Conservation (phyloP, 495 filamentous ascomycete genomes). For the Xylaria nigripes region DNA sequence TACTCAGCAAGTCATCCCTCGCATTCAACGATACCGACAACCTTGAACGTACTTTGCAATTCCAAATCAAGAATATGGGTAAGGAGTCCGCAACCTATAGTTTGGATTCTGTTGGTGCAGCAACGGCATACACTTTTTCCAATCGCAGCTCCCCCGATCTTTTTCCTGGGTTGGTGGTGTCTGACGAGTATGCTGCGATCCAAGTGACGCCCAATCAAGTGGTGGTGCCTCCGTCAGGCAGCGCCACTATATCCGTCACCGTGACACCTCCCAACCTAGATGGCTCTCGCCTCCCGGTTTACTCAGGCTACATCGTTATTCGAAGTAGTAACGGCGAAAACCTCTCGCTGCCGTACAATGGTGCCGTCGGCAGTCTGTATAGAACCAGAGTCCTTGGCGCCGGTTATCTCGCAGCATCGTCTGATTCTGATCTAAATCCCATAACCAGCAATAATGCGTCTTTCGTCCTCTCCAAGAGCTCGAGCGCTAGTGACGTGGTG, state of each 20-base stretch:
- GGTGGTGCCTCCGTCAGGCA: conserved; percentile 30
- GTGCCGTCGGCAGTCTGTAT: conserved; percentile 40
- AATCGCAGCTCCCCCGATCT: conserved; percentile 24
- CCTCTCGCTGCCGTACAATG: conserved; percentile 44
- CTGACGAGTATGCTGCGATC: conserved; percentile 29
- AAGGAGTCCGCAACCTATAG: conserved; percentile 37
- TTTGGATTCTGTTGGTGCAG: conserved; percentile 34
- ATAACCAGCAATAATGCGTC: conserved; percentile 30
- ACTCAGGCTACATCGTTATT: conserved; percentile 45
- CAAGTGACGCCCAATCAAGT: conserved; percentile 24
- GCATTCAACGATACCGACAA: conserved; percentile 52
- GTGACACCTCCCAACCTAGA: conserved; percentile 36
- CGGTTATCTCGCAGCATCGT: conserved; percentile 25
- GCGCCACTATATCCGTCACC: conserved; percentile 34
- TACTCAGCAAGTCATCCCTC: conserved; percentile 44
- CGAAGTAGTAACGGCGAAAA: conserved; percentile 41
- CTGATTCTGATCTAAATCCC: conserved; percentile 24
- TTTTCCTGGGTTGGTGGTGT: conserved; percentile 34
- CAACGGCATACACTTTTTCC: conserved; percentile 39
- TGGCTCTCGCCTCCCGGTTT: conserved; percentile 39
- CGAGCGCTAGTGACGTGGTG: conserved; percentile 17
- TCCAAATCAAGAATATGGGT: conserved; percentile 48
- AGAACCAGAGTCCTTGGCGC: conserved; percentile 31
- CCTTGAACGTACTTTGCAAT: conserved; percentile 37
- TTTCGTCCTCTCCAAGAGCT: conserved; percentile 36